Evolutionary conservation across 1,139 yeast species (phyloP).

Genomic region (Candida freyschussii): DNA sequence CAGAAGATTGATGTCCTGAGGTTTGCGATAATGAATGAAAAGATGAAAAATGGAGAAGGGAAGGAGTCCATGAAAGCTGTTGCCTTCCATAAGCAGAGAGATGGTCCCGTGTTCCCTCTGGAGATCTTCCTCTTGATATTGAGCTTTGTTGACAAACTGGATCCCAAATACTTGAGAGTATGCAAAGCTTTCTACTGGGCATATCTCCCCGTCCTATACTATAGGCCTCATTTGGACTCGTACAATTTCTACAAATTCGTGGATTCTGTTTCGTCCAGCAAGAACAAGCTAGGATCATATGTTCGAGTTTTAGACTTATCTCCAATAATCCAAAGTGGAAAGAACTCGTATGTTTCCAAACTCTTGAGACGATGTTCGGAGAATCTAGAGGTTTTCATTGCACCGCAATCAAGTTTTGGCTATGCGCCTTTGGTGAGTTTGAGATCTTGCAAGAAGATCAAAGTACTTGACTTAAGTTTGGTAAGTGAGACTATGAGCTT

Average conservation of each 20-base stretch:
- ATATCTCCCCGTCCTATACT: conserved; percentile 60
- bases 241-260: conserved; percentile 70
- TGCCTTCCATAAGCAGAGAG: conserved; percentile 3
- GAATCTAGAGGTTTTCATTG: conserved; percentile 62
- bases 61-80: conserved; percentile 4
- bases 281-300: conserved; percentile 31
- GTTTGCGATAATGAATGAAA: conserved; percentile 11
- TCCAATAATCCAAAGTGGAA: conserved; percentile 84
- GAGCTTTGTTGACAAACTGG: conserved; percentile 34
- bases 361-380: conserved; percentile 69
- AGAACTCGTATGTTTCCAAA: conserved; percentile 83
- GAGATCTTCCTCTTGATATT: conserved; percentile 58
- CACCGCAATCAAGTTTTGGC: conserved; percentile 95
- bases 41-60: conserved; percentile 13
- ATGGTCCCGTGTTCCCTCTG: conserved; percentile 26
- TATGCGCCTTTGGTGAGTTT: conserved; percentile 79
- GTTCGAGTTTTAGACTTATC: conserved; percentile 64
- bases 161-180: conserved; percentile 53
- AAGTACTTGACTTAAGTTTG: conserved; percentile 71
- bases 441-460: conserved; percentile 59
- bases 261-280: conserved; percentile 49
- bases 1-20: conserved; percentile 15
- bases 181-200: conserved; percentile 56
- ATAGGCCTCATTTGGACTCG: conserved; percentile 56
- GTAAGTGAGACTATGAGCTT: conserved; percentile 89